Evolutionary conservation across 1,284 basidiomycete genomes (phyloP).

Genomic region (Rhizoctonia solani): DNA sequence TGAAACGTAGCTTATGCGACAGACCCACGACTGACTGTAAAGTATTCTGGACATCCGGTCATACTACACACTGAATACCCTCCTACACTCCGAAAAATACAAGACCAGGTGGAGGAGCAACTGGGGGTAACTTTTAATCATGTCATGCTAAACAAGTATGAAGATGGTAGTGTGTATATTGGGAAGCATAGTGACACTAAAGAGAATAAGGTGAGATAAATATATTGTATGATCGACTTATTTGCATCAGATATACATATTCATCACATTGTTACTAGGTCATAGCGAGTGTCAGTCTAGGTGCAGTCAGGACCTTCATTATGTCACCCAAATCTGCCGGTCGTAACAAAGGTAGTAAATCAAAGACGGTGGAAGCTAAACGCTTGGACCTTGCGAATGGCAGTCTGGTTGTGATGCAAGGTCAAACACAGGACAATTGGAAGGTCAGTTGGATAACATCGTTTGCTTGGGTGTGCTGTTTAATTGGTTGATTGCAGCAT

Average conservation of each 20-base stretch:
- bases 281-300: conserved; percentile 55
- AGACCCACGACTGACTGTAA: conserved; percentile 46
- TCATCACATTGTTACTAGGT: conserved; percentile 45
- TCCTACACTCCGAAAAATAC: conserved; percentile 47
- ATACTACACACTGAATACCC: conserved; percentile 52
- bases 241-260: neutral
- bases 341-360: conserved; percentile 39
- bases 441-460: conserved; percentile 45
- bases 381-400: conserved; percentile 51
- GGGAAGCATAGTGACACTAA: conserved; percentile 49
- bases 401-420: conserved; percentile 57
- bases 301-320: conserved; percentile 54
- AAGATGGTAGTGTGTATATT: conserved; percentile 53
- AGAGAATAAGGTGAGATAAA: conserved; percentile 45
- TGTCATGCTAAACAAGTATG: conserved; percentile 57
- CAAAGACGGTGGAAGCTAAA: conserved; percentile 38
- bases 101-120: conserved; percentile 46
- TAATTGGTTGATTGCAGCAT: conserved; percentile 43
- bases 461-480: neutral
- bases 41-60: conserved; percentile 52
- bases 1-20: conserved; percentile 49
- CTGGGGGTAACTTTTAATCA: conserved; percentile 56
- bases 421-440: conserved; percentile 55
- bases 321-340: conserved; percentile 48
- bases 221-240: conserved; percentile 4